Evolutionary conservation across 768 basidiomycete species (phyloP).

Genomic region (Kwoniella bestiolae): DNA sequence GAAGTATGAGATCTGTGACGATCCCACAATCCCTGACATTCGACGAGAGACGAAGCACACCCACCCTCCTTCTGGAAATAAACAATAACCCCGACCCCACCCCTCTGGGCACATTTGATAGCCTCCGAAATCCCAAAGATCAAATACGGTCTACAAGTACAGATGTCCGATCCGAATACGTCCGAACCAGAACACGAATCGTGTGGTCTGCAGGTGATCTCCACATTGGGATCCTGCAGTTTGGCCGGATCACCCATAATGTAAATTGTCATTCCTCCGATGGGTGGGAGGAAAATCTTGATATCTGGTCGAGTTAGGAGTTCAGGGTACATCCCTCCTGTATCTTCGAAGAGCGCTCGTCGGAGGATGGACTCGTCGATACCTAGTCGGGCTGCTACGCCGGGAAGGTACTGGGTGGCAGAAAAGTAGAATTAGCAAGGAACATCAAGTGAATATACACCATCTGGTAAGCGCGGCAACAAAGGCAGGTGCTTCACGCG

Average conservation of each 20-base stretch:
- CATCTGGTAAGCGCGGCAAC: no score
- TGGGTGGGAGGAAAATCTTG: slow-evolving; percentile 93
- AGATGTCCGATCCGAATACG: slow-evolving; percentile 77
- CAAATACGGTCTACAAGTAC: slow-evolving; percentile 71
- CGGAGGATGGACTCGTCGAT: slow-evolving; percentile 85
- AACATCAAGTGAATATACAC: no score
- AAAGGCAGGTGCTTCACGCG: no score
- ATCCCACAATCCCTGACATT: background rate
- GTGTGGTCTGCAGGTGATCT: slow-evolving; percentile 61
- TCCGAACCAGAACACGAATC: slow-evolving; percentile 98
- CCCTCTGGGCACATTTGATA: slow-evolving; percentile 76
- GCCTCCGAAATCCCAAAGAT: slow-evolving; percentile 92
- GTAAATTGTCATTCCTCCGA: slow-evolving; percentile 84
- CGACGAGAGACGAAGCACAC: background rate
- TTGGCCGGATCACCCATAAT: slow-evolving; percentile 89
- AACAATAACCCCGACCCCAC: slow-evolving; percentile 88
- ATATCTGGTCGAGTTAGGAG: slow-evolving; percentile 93
- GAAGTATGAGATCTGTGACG: no score
- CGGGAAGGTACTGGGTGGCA: slow-evolving; percentile 70
- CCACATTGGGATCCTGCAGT: slow-evolving; percentile 53
- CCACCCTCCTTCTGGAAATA: slow-evolving; percentile 69
- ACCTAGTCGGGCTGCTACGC: slow-evolving; percentile 89
- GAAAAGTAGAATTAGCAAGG: background rate
- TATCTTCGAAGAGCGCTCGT: slow-evolving; percentile 92
- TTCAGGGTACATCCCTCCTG: slow-evolving; percentile 69